Evolutionary conservation across 345 rosid genomes (phyloP), one percentile per base, ranked within the genome.

Genomic region (Alliaria petiolata): DNA sequence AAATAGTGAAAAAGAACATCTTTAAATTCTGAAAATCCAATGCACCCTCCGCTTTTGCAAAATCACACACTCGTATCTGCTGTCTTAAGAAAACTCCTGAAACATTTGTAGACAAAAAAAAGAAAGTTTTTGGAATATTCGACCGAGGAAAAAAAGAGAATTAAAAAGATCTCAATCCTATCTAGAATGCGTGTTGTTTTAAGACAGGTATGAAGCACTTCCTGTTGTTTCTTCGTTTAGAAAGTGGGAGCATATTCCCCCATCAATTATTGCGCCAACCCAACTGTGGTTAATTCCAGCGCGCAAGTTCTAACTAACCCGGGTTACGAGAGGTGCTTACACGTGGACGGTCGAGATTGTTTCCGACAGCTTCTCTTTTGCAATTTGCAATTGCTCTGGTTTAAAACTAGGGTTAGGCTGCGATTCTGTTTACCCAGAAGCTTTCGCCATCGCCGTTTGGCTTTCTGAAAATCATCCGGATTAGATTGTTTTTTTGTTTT

Each of bases 341-440:
- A 88, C 90, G 89, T 84, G 87, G 72, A 84, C 79, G 86, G 81
- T 8, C 12, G 0, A 81, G 79, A 80, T 50, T 64, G 49, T 0
- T 43, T 76, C 2, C 42, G 55, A 55, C 82, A 36, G 67, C 66
- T 45, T 54, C 69, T 67, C 68, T 8, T 47, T 64, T 16, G 38
- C 83, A 69, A 71, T 10, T 40, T 34, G 33, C 16, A 2, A 53
- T 2, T 30, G 10, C 65, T 59, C 66, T 68, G 68, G 72, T 75
- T 82, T 70, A 83, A 85, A 74, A 52, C 72, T 82, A 83, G 90
- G 90, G 84, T 81, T 80, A 68, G 70, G 70, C 38, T 11, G 5
- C 26, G 60, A 58, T 68, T 76, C 75, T 28, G 62, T 70, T n/a
- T 49, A 54, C 65, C 46, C 36, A 3, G 17, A 46, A 67, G 39